Conservation (phyloP, 2,329 filamentous ascomycete genomes). For the Monosporascus sp. region DNA sequence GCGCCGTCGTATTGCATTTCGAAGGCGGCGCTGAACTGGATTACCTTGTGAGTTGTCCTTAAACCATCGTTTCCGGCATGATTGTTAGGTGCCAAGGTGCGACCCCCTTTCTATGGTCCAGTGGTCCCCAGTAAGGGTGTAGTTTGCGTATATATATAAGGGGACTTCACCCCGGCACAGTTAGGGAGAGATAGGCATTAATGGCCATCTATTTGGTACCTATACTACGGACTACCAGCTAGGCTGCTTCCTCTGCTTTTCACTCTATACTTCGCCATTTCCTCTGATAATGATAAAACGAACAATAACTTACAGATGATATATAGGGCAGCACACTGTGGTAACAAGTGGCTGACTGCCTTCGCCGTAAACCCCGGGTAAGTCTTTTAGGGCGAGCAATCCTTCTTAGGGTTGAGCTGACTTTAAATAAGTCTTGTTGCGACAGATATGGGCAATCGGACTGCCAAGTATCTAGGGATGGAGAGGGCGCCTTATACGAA, state of each 20-base stretch:
- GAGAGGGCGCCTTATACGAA: constrained; percentile 4
- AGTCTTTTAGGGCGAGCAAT: not conserved
- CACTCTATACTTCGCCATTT: too few species aligned
- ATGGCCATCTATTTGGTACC: too few species aligned
- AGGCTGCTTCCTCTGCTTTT: too few species aligned
- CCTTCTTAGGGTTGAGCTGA: not conserved
- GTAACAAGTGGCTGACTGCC: constrained; percentile 4
- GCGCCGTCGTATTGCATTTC: constrained; percentile 24
- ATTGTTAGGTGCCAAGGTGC: too few species aligned
- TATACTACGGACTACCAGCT: too few species aligned
- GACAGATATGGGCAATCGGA: constrained; percentile 3
- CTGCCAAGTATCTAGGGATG: constrained; percentile 4
- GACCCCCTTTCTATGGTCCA: too few species aligned
- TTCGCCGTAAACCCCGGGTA: constrained; percentile 4
- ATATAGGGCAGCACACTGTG: constrained; percentile 1
- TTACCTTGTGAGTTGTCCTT: constrained; percentile 15
- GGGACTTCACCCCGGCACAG: too few species aligned
- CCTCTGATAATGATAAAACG: not conserved
- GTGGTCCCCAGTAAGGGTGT: too few species aligned
- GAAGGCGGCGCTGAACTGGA: constrained; percentile 26
- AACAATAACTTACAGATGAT: not conserved
- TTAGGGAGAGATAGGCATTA: too few species aligned
- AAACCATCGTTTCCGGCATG: not conserved
- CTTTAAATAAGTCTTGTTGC: constrained; percentile 1
- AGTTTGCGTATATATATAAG: too few species aligned